Evolutionary conservation across 83 land plant genomes (phyloP), one percentile per base, ranked within the genome.

Genomic region (Diphasiastrum complanatum): DNA sequence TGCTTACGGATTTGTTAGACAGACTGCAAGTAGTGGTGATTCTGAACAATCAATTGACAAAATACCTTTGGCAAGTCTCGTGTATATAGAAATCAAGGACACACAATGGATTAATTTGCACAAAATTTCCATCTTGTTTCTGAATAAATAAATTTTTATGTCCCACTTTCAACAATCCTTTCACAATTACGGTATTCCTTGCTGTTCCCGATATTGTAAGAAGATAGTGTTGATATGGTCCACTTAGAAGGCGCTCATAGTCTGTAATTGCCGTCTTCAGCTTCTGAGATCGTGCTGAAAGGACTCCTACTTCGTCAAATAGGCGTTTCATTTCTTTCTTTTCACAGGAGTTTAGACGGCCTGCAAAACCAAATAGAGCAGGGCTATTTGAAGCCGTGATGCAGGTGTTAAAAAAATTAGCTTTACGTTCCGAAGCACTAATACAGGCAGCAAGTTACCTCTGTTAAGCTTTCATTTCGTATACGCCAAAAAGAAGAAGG

Each of bases 61-160:
- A 22, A 22, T 53, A 76, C 76, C 76, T 71, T 58, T 71, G 70
- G 48, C 65, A 76, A 22, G 70, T 59, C 8, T 64, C 46, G 28
- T 76, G 79, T 26, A 76, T 76, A 53, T 76, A 76, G 22, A 76
- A 76, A 46, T 76, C 76, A 20, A 76, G 76, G 31, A 76, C 76
- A 41, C 79, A 71, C 28, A 70, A 26, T 6, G 79, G 79, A 32
- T 68, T 47, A 19, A 76, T 76, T 54, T 76, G 69, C 26, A 60
- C 64, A 16, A 71, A 43, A 14, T 40, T 50, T 12, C 58, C 70
- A 65, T 50, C 24, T 18, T 65, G 33, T 38, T 45, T 72, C 26
- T 66, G 54, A 24, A 76, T 71, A 51, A 71, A 76, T 19, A 76
- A 74, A 29, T 71, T 59, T 59, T 76, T 76, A 11, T 37, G 40